Conservation (phyloP, 208 protist species). For the Crithidia acanthocephali region DNA sequence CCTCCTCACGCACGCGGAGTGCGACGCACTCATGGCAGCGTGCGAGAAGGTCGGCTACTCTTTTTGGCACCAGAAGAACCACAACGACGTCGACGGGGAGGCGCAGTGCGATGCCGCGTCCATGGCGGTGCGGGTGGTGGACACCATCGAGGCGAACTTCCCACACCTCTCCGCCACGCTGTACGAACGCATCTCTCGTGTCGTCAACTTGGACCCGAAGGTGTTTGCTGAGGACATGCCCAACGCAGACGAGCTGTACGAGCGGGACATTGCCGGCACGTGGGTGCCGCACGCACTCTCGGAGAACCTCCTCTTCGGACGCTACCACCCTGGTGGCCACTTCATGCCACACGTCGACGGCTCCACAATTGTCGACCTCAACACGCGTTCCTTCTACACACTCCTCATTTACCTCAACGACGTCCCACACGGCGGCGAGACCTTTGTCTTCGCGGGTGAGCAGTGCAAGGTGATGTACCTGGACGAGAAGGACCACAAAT, state of each 20-base stretch:
- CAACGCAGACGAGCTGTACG: conserved; percentile 65
- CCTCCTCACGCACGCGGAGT: conserved; percentile 76
- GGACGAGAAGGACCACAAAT: conserved; percentile 56
- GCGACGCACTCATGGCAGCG: conserved; percentile 60
- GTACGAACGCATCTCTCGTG: conserved; percentile 61
- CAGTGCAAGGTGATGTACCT: conserved; percentile 72
- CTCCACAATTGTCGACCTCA: conserved; percentile 84
- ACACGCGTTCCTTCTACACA: conserved; percentile 90
- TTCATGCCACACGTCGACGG: conserved; percentile 94
- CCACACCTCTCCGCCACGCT: conserved; percentile 62
- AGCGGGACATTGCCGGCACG: conserved; percentile 78
- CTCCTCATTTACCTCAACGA: conserved; percentile 92
- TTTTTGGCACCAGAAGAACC: conserved; percentile 71
- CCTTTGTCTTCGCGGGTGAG: conserved; percentile 74
- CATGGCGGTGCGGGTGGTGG: conserved; percentile 74
- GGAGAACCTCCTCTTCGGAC: conserved; percentile 78
- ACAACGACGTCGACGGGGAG: conserved; percentile 52
- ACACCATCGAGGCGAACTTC: conserved; percentile 89
- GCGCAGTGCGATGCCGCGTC: conserved; percentile 39
- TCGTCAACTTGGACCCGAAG: conserved; percentile 65
- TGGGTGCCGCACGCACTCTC: conserved; percentile 82
- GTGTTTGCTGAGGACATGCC: conserved; percentile 60
- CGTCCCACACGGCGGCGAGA: conserved; percentile 78
- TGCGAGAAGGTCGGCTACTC: conserved; percentile 85
- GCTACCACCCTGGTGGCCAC: conserved; percentile 86